Evolutionary conservation across 345 rosid genomes (phyloP), one percentile per base, ranked within the genome.

Genomic region (Trapa incisa): DNA sequence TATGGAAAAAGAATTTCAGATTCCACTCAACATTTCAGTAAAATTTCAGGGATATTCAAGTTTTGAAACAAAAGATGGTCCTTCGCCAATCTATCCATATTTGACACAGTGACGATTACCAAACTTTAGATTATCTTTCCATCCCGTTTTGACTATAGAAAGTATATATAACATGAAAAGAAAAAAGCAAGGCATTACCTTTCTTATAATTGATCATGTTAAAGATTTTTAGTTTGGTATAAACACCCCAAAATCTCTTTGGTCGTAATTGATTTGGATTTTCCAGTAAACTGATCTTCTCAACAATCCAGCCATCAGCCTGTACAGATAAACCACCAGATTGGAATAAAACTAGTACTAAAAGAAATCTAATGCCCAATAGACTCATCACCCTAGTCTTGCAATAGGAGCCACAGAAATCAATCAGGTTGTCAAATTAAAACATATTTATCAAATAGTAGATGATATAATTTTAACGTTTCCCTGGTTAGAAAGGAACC

Each of bases 241-340:
- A 93, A 56, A 93, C 97, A 72, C 98, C 97, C 98, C 98, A 93
- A 72, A 90, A 91, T 71, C 97, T 87, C 69, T 70, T 85, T 0
- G 97, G 96, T 54, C 96, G 92, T 61, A 82, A 85, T 78, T 87
- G 99, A 70, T 93, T 93, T 9, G 97, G 97, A 75, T 91, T 93
- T 4, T 83, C 89, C 67, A 93, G 72, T 71, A 93, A 81, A 74
- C 86, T 88, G 74, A 93, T 93, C 84, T 78, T 85, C 80, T 88
- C 96, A 75, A 93, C 87, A 70, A 81, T 88, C 97, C 96, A 93
- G 62, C 97, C 97, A 78, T 93, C 97, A 63, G 95, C 97, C 99
- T 93, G 75, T 76, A 73, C 53, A 72, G 52, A 37, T 47, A n/a
- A 5, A n/a, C 38, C 39, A 22, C 50, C 3, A 67, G 37, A n/a